Conservation (phyloP, 2,329 filamentous ascomycete genomes). For the Colletotrichum eremochloae region DNA sequence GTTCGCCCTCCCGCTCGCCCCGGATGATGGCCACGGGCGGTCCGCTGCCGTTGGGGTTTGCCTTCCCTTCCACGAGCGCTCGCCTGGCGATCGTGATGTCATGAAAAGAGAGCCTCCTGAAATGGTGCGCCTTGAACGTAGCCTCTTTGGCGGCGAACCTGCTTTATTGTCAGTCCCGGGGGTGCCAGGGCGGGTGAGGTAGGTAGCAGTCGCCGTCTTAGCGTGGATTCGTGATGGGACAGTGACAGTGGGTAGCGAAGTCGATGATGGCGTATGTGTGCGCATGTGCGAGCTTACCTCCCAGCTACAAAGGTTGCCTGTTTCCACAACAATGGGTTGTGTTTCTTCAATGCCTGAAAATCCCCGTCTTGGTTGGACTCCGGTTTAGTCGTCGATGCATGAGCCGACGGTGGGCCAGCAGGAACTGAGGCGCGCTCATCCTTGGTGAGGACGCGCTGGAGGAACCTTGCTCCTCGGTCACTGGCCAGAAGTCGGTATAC, state of each 20-base stretch:
- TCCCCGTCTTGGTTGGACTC: not conserved
- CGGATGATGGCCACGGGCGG: constrained; percentile 61
- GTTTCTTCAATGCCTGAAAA: constrained; percentile 27
- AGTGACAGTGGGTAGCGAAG: not conserved
- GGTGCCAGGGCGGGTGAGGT: not conserved
- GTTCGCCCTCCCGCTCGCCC: constrained; percentile 46
- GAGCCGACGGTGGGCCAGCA: constrained; percentile 32
- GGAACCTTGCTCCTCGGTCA: constrained; percentile 58
- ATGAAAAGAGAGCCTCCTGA: constrained; percentile 71
- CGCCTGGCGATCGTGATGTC: constrained; percentile 63
- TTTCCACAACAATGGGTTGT: constrained; percentile 51
- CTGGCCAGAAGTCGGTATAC: constrained; percentile 70
- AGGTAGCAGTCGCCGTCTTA: not conserved
- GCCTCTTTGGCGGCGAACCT: constrained; percentile 83
- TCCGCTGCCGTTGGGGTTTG: constrained; percentile 51
- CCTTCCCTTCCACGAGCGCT: constrained; percentile 43
- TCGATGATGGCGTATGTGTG: not conserved
- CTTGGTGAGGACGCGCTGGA: constrained; percentile 61
- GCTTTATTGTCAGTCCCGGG: not conserved
- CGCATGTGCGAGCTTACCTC: constrained; percentile 51
- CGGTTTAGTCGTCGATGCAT: too few relatives aligned
- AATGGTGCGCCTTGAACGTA: constrained; percentile 77
- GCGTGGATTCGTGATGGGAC: not conserved
- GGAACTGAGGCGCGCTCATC: constrained; percentile 52
- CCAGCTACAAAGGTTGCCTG: constrained; percentile 60